Evolutionary conservation across 148 eudicot genomes (phyloP), one percentile per base, ranked within the genome.

Genomic region (Vaccinium corymbosum): DNA sequence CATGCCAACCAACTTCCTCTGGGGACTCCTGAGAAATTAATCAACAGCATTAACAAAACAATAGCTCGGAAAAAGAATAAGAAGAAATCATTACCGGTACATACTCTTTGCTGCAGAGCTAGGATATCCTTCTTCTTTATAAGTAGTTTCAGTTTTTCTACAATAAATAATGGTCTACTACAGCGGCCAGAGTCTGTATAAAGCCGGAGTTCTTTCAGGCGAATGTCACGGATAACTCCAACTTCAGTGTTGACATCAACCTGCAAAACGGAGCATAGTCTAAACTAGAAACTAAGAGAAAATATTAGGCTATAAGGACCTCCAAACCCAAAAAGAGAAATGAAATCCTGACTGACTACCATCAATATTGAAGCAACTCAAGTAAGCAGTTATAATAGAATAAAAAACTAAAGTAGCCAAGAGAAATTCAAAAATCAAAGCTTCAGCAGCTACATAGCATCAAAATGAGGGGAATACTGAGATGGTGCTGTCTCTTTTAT

Each of bases 121-220:
- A 83, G 89, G 71, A 96, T 96, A 88, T 94, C 94, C 88, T 88
- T 92, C 90, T 94, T 96, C 86, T 90, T 96, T 14, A 96, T 94
- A 1, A 93, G 89, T 32, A 96, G 93, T 86, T 90, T 93, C 79
- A 94, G 98, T 49, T 93, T 92, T 87, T 96, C 98, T 84, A 96
- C 98, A 62, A 94, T 96, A 78, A 96, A 96, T 46, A 96, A 80
- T n/a, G 98, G 98, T 64, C 98, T 92, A 87, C 98, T 96, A 86
- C 98, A 96, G 22, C 98, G 95, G 78, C 98, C 98, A 92, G 92
- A 94, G 57, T 96, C 98, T 2, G 98, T 96, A 86, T 96, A 94
- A 76, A 96, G 92, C 11, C 98, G 93, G 66, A 96, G 86, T 88
- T 96, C 98, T 86, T 92, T 93, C 90, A 96, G 80, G 79, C 91